Evolutionary conservation across 192 early-diverging fungal species (phyloP).

Genomic region (Backusella tuberculispora): DNA sequence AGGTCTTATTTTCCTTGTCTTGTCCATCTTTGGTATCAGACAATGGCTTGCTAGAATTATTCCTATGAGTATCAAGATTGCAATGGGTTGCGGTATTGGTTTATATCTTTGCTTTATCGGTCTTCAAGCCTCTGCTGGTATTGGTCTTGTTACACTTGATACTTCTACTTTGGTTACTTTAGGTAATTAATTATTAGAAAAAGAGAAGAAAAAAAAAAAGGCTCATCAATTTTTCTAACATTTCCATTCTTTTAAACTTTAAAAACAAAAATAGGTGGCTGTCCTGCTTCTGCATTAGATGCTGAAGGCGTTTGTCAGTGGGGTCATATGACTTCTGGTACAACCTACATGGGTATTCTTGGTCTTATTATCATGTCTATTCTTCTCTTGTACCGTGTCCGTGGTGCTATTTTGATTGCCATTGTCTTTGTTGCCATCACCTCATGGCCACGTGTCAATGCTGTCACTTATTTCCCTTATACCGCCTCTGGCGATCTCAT

Average conservation of each 20-base stretch:
- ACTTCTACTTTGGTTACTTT: conserved; percentile 71
- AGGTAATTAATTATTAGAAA: conserved; percentile 35
- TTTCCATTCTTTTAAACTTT: neutral
- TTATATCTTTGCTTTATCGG: conserved; percentile 82
- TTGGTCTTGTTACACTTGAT: conserved; percentile 70
- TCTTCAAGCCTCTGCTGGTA: conserved; percentile 78
- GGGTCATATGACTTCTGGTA: conserved; percentile 65
- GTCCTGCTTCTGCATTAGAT: conserved; percentile 58
- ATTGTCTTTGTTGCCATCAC: conserved; percentile 72
- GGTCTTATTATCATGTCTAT: conserved; percentile 74
- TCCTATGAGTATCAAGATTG: conserved; percentile 72
- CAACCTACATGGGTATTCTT: conserved; percentile 62
- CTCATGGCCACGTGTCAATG: conserved; percentile 71
- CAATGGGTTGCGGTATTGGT: conserved; percentile 77
- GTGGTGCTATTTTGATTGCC: conserved; percentile 73
- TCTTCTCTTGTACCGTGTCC: conserved; percentile 65
- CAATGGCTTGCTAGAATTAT: conserved; percentile 79
- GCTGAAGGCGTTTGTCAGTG: conserved; percentile 59
- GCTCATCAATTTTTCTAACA: neutral
- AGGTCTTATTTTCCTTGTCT: conserved; percentile 76
- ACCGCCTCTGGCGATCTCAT: conserved; percentile 58
- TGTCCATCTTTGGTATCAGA: conserved; percentile 78
- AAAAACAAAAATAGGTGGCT: conserved; percentile 46
- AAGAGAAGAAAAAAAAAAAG: too few species aligned
- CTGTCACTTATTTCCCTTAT: conserved; percentile 79